Percentiles rank a stretch among this genome's conserved stretches.
Conservation (phyloP, 2,329 filamentous ascomycete genomes). For the Trichoderma asperellum region DNA sequence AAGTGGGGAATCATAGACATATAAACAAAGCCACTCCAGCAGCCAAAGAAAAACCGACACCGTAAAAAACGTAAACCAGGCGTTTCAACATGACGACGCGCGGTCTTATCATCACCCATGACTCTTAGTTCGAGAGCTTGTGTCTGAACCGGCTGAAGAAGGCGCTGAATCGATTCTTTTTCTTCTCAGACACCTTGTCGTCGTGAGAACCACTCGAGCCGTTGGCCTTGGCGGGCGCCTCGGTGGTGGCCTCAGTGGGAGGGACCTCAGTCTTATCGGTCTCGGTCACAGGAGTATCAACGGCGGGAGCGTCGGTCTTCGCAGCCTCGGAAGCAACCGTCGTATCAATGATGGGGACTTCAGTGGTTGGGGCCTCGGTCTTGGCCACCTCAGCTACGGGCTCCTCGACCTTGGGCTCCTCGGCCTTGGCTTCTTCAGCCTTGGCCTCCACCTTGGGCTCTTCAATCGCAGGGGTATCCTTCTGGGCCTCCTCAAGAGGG, state of each 20-base stretch:
- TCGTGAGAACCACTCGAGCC: slow-evolving; percentile 31
- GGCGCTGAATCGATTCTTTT: slow-evolving; percentile 66
- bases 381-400: slow-evolving; percentile 17
- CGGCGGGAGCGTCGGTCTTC: slow-evolving; percentile 25
- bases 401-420: slow-evolving; percentile 26
- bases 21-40: slow-evolving; percentile 41
- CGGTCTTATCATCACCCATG: slow-evolving; percentile 18
- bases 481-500: slow-evolving; percentile 38
- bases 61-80: slow-evolving; percentile 29
- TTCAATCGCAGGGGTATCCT: slow-evolving; percentile 34
- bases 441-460: slow-evolving; percentile 25
- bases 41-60: slow-evolving; percentile 40
- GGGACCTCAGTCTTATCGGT: slow-evolving; percentile 32
- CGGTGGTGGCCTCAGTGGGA: slow-evolving; percentile 8
- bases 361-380: slow-evolving; percentile 15
- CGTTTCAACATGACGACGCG: slow-evolving; percentile 22
- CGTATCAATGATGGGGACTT: slow-evolving; percentile 15
- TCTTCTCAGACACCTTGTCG: slow-evolving; percentile 48
- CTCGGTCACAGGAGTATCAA: slow-evolving; percentile 31
- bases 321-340: slow-evolving; percentile 28
- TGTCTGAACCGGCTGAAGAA: slow-evolving; percentile 63
- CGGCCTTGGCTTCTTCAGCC: slow-evolving; percentile 15
- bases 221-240: slow-evolving; percentile 32
- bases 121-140: slow-evolving; percentile 44
- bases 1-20: slow-evolving; percentile 48